Evolutionary conservation across 2,329 filamentous ascomycete species (phyloP).

Genomic region (Aspergillus ochraceus): DNA sequence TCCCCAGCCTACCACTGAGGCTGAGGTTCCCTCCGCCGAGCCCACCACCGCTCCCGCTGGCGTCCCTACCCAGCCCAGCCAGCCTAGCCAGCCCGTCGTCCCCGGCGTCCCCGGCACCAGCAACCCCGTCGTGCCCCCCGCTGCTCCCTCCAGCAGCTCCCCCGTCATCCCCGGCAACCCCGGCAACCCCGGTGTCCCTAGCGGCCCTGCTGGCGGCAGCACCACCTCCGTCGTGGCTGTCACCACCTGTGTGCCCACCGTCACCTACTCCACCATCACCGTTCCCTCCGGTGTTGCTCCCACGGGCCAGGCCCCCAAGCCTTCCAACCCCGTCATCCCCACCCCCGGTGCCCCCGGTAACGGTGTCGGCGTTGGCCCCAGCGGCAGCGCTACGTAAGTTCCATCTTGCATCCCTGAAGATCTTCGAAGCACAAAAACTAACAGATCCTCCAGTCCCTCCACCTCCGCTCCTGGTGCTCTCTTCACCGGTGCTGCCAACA

Average conservation of each 20-base stretch:
- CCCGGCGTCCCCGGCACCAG: conserved; percentile 2
- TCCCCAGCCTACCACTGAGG: no score
- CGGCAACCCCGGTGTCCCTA: conserved; percentile 16
- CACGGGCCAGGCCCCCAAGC: conserved; percentile 11
- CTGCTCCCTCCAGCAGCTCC: conserved; percentile 7
- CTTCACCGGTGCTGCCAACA: conserved; percentile 33
- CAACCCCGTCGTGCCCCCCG: conserved; percentile 6
- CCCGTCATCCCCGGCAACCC: conserved; percentile 12
- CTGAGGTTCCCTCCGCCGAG: no score
- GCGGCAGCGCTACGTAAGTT: conserved; percentile 21
- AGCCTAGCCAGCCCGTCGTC: neutral
- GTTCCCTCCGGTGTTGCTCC: conserved; percentile 21
- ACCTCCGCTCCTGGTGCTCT: conserved; percentile 17
- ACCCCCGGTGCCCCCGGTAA: neutral
- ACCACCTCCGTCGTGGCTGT: conserved; percentile 29
- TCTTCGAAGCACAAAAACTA: no score
- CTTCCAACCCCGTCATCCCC: conserved; percentile 20
- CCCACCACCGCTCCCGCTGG: conserved; percentile 6
- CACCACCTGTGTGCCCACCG: conserved; percentile 34
- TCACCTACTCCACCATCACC: conserved; percentile 32
- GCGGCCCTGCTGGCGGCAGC: conserved; percentile 16
- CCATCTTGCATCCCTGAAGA: neutral
- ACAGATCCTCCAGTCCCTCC: conserved; percentile 12
- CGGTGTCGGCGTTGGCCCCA: conserved; percentile 4
- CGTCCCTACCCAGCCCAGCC: neutral